A percentile compares a stretch with the other conserved stretches of the same genome.
Conservation (phyloP, 148 eudicot species). For the Cornus suecica region DNA sequence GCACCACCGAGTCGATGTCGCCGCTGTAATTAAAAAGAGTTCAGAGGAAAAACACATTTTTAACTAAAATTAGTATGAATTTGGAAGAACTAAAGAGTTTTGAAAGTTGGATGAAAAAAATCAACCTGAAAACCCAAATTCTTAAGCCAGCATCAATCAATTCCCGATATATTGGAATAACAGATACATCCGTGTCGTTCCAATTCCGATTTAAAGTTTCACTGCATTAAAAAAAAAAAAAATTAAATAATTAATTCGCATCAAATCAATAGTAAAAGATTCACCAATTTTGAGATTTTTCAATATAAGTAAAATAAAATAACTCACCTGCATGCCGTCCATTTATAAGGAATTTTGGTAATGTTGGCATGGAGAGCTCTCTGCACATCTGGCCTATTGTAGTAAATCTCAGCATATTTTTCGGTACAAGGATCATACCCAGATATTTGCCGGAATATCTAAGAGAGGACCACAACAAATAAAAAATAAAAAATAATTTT, state of each 20-base stretch:
- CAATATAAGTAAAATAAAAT: background rate
- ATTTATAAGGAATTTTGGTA: constrained; percentile 69
- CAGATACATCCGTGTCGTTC: constrained; percentile 82
- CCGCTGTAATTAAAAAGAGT: constrained; percentile 39
- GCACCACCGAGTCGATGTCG: constrained; percentile 93
- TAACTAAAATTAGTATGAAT: background rate
- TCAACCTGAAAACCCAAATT: constrained; percentile 91
- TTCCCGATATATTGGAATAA: constrained; percentile 83
- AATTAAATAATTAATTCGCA: no score
- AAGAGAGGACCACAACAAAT: background rate
- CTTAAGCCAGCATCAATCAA: constrained; percentile 67
- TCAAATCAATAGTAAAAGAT: no score
- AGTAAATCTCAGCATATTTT: constrained; percentile 79
- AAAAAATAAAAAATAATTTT: background rate
- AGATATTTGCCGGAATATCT: constrained; percentile 53
- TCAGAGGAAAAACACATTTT: background rate
- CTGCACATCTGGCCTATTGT: constrained; percentile 89
- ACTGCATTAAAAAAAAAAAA: constrained; percentile 25
- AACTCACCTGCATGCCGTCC: constrained; percentile 91
- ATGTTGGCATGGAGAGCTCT: constrained; percentile 82
- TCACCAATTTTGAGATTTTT: background rate
- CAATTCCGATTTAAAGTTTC: constrained; percentile 79
- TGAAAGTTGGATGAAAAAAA: background rate
- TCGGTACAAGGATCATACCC: constrained; percentile 98
- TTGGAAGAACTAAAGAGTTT: background rate